Evolutionary conservation across 352 stramenopile genomes (phyloP).

Genomic region (Sclerospora graminicola): DNA sequence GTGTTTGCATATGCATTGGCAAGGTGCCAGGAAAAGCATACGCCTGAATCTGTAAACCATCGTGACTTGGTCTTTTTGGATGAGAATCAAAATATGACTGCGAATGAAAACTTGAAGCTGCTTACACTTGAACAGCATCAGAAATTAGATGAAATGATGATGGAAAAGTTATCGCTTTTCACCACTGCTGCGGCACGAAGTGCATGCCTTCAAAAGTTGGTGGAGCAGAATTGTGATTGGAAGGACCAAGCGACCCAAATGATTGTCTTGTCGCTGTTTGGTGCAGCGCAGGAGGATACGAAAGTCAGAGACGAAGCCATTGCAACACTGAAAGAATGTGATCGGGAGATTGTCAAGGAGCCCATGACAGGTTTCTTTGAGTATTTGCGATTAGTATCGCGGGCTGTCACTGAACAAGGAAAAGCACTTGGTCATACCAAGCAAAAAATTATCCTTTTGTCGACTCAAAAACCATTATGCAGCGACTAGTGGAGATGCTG

Average conservation of each 20-base stretch:
- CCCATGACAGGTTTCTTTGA: conserved; percentile 11
- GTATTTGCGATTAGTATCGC: conserved; percentile 16
- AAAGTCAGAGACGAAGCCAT: conserved; percentile 8
- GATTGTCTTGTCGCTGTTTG: conserved; percentile 19
- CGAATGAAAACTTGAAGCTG: conserved; percentile 3
- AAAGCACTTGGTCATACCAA: conserved; percentile 3
- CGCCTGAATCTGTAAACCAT: conserved; percentile 11
- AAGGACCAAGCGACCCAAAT: conserved; percentile 13
- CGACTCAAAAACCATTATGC: conserved; percentile 21
- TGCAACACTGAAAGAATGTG: conserved; percentile 8
- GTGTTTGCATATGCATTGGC: conserved; percentile 10
- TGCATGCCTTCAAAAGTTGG: conserved; percentile 8
- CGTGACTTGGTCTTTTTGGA: conserved; percentile 31
- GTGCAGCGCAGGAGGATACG: conserved; percentile 1
- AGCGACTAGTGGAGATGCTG: conserved; percentile 22
- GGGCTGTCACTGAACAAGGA: conserved; percentile 8
- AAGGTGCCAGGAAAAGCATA: conserved; percentile 2
- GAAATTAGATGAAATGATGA: conserved; percentile 18
- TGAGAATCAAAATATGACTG: conserved; percentile 15
- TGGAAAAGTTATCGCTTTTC: conserved; percentile 14
- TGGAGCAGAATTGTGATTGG: conserved; percentile 17
- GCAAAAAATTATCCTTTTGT: conserved; percentile 18
- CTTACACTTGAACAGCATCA: conserved; percentile 21
- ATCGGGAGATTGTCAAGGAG: conserved; percentile 2
- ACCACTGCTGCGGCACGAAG: conserved; percentile 8